phyloP scores from a whole-genome alignment of 2,329 filamentous ascomycete species.

The Colletotrichum sp. region DNA sequence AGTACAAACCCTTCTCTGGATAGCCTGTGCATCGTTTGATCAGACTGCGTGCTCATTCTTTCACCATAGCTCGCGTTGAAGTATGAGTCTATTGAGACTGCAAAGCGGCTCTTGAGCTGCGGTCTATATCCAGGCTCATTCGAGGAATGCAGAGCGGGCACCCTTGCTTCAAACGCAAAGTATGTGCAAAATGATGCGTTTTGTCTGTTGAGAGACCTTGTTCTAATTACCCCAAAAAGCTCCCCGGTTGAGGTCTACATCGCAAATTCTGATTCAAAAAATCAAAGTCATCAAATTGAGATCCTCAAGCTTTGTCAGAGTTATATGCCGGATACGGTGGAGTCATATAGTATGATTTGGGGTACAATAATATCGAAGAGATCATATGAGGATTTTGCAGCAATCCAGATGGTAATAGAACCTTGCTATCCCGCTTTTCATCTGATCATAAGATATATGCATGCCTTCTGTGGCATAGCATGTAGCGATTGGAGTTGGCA shows the following conservation, averaged over 20 bases:
- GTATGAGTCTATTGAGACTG: fast-evolving
- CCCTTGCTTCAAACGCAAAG: too few species aligned
- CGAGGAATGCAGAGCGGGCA: neutral
- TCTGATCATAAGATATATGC: fast-evolving
- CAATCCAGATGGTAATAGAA: fast-evolving
- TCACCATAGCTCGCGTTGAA: fast-evolving
- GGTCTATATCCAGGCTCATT: fast-evolving
- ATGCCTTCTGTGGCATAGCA: fast-evolving
- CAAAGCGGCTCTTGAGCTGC: neutral
- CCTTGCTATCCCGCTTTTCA: neutral
- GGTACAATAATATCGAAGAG: fast-evolving
- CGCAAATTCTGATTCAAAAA: fast-evolving
- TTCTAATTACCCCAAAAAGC: neutral
- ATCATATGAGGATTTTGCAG: fast-evolving
- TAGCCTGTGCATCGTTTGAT: fast-evolving
- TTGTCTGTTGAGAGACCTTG: too few species aligned
- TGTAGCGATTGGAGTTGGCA: neutral
- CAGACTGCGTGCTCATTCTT: fast-evolving
- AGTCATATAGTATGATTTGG: fast-evolving
- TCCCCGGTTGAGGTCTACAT: fast-evolving
- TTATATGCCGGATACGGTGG: fast-evolving
- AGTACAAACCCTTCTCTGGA: fast-evolving
- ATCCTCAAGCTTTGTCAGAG: neutral
- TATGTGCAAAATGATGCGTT: too few species aligned
- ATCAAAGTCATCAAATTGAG: fast-evolving